phyloP scores from a whole-genome alignment of 768 basidiomycete species.

The Asterophora parasitica region DNA sequence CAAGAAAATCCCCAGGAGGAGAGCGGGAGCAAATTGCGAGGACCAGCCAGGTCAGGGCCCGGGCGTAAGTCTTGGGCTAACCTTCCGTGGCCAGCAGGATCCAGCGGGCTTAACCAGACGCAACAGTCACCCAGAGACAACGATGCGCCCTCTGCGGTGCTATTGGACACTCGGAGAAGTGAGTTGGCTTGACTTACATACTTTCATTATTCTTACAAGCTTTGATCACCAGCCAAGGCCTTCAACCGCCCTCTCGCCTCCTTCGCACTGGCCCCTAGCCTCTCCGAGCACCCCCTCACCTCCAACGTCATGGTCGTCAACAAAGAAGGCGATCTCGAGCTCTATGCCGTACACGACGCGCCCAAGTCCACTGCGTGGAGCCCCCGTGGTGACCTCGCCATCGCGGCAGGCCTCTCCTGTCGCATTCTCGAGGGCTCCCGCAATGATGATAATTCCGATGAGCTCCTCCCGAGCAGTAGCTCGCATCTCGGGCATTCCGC shows the following conservation, averaged over 20 bases:
- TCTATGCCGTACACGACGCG: slow-evolving; percentile 65
- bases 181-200: slow-evolving; percentile 20
- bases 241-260: slow-evolving; percentile 61
- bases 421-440: slow-evolving; percentile 47
- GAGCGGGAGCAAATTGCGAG: slow-evolving; percentile 42
- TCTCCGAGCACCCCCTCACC: slow-evolving; percentile 18
- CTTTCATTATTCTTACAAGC: slow-evolving; percentile 4
- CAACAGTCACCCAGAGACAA: slow-evolving; percentile 23
- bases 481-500: slow-evolving; percentile 5
- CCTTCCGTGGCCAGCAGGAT: slow-evolving; percentile 49
- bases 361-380: slow-evolving; percentile 73
- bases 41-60: slow-evolving; percentile 30
- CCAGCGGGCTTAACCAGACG: slow-evolving; percentile 22
- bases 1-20: slow-evolving; percentile 27
- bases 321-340: slow-evolving; percentile 70
- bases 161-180: slow-evolving; percentile 71
- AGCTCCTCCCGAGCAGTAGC: slow-evolving; percentile 3
- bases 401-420: slow-evolving; percentile 52
- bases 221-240: slow-evolving; percentile 51
- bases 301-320: slow-evolving; percentile 73
- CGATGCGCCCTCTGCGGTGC: slow-evolving; percentile 38
- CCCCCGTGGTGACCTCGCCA: slow-evolving; percentile 59
- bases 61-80: slow-evolving; percentile 59
- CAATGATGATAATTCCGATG: slow-evolving; percentile 36
- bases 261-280: slow-evolving; percentile 34